Evolutionary conservation across 805 yeast genomes (phyloP), one percentile per base, ranked within the genome.

Genomic region (Maudiozyma pseudohumilis): DNA sequence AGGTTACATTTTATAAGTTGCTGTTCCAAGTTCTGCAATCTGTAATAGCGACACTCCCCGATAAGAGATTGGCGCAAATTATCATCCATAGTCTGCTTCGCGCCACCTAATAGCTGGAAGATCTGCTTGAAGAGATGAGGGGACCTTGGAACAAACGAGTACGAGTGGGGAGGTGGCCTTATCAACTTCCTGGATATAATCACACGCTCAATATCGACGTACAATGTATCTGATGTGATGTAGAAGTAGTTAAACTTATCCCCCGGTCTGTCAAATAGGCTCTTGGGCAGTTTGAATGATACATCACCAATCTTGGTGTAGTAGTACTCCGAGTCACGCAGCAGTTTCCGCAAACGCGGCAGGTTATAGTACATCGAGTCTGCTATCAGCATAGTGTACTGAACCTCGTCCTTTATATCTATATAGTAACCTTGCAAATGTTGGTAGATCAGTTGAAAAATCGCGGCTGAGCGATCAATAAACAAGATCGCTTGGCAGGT

Each of bases 341-440:
- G 53, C 22, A 65, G 47, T 7, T 63, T 50, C 42, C 70, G 70
- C 31, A 87, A 64, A 35, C 74, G 66, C 3, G 74, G 74, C 34
- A 87, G 63, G 35, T 74, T 72, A 59, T 76, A 87, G 55, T 84
- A 87, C 48, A 68, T 63, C 0, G 92, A 77, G 56, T 87, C 96
- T 3, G 75, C 61, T 55, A 74, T 73, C 12, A 85, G 48, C 47
- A 76, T 72, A 13, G 77, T 70, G 50, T 68, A 82, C 37, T 77
- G 77, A 28, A 65, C 69, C 32, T 77, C 89, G 44, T 71, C 64
- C 3, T 64, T 61, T n/a, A 85, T 66, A 19, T 69, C 65, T 18
- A 86, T 61, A 43, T 74, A 69, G 50, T 88, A 87, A 0, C 96
- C 95, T 56, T 82, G 94, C 27, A 87, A 61, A 62, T 88, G 95